These are phyloP conservation scores for Plasmodium falciparum DNA, from an alignment of 169 alveolate species.

Conservation along the genomic window DNA sequence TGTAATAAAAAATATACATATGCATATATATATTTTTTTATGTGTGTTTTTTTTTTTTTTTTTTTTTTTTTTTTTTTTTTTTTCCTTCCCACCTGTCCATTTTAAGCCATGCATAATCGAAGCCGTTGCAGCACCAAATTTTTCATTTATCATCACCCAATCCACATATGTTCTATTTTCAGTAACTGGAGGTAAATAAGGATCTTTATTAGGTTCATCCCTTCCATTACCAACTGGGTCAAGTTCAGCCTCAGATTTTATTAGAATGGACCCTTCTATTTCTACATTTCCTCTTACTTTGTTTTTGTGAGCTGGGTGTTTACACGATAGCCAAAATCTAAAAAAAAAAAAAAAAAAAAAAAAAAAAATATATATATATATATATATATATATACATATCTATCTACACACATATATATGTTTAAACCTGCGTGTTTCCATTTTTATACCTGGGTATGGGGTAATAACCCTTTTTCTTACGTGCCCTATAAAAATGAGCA, in stretches of 20 bases:
- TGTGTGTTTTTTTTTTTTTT: not conserved
- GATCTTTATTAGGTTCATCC: conserved; percentile 93
- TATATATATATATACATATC: not conserved
- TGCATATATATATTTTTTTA: not conserved
- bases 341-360: no score
- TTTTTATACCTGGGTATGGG: conserved; percentile 82
- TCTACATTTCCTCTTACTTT: conserved; percentile 90
- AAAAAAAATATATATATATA: not conserved
- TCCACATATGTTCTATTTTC: conserved; percentile 92
- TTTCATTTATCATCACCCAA: conserved; percentile 91
- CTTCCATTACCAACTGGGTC: conserved; percentile 93
- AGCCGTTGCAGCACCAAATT: conserved; percentile 85
- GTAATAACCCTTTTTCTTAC: conserved; percentile 84
- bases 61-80: no score
- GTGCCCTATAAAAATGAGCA: conserved; percentile 87
- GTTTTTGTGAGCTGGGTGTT: conserved; percentile 87
- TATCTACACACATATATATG: not conserved
- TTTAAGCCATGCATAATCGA: conserved; percentile 86
- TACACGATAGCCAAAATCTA: conserved; percentile 86
- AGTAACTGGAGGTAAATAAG: conserved; percentile 89
- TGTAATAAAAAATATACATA: not conserved
- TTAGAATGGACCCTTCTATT: conserved; percentile 88
- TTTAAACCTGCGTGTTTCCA: not conserved
- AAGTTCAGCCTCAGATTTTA: conserved; percentile 88
- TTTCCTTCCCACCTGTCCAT: conserved; percentile 78